A percentile compares a stretch with the other conserved stretches of the same genome.
Evolutionary conservation across 371 early-diverging fungal species (phyloP).

Genomic region (Rhizopus arrhizus): DNA sequence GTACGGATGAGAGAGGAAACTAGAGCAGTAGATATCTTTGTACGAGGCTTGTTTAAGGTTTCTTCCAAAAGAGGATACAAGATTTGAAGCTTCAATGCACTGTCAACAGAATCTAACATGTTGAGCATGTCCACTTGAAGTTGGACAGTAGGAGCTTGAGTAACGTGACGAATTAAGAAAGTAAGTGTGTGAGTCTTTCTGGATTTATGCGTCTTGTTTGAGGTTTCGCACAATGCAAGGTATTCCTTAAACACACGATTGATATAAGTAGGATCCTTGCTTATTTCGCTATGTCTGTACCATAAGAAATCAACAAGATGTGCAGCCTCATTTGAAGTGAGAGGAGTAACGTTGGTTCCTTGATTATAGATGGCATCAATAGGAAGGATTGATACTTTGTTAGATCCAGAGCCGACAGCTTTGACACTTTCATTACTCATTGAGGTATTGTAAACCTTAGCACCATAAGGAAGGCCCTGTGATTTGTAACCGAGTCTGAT

Average conservation of each 20-base stretch:
- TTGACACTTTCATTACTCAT: constrained; percentile 14
- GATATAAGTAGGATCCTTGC: constrained; percentile 35
- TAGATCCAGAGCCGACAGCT: constrained; percentile 42
- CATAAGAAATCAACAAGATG: constrained; percentile 58
- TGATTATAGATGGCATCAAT: constrained; percentile 51
- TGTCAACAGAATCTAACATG: constrained; percentile 56
- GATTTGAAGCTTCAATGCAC: constrained; percentile 63
- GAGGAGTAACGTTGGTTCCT: constrained; percentile 48
- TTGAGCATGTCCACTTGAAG: constrained; percentile 59
- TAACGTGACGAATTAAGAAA: constrained; percentile 72
- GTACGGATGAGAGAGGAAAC: constrained; percentile 62
- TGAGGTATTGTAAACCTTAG: constrained; percentile 49
- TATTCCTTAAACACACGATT: constrained; percentile 33
- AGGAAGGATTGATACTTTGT: constrained; percentile 38
- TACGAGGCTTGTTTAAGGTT: constrained; percentile 30
- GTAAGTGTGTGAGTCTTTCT: constrained; percentile 48
- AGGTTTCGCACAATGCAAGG: constrained; percentile 25
- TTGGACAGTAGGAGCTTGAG: constrained; percentile 47
- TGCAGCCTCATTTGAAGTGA: constrained; percentile 54
- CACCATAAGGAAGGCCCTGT: constrained; percentile 32
- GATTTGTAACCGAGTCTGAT: constrained; percentile 48
- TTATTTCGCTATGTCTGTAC: constrained; percentile 41
- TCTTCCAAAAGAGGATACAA: constrained; percentile 67
- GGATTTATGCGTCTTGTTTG: constrained; percentile 35
- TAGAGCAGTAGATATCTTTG: constrained; percentile 41